phyloP scores from a whole-genome alignment of 768 basidiomycete genomes.

The Tricholoma terreum region DNA sequence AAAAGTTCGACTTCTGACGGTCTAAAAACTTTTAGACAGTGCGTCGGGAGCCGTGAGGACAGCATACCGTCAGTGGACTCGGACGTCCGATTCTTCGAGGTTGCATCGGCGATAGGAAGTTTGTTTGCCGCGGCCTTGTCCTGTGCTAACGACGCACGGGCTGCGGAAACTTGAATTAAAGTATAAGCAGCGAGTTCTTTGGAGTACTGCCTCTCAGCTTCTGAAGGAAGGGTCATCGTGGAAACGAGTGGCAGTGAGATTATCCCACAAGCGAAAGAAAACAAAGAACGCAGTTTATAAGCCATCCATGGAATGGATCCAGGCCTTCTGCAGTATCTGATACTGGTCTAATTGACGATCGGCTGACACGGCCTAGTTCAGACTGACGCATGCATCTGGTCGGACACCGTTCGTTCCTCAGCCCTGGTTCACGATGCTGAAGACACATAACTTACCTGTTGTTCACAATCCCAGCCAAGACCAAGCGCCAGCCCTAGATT shows the following conservation, averaged over 20 bases:
- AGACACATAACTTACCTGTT: not conserved
- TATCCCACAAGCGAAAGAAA: not conserved
- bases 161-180: constrained; percentile 41
- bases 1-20: not conserved
- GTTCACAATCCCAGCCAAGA: not conserved
- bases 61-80: constrained; percentile 6
- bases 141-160: constrained; percentile 30
- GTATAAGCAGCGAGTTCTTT: constrained; percentile 49
- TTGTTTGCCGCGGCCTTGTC: constrained; percentile 34
- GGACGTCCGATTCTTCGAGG: constrained; percentile 14
- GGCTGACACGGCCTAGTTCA: not conserved
- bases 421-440: not conserved
- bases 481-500: not conserved
- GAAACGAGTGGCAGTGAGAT: not conserved
- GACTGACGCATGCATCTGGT: not conserved
- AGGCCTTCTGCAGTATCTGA: not conserved
- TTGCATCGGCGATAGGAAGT: constrained; percentile 33
- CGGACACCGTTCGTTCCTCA: not conserved
- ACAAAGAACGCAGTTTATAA: not conserved
- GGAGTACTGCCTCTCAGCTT: constrained; percentile 38
- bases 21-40: not conserved
- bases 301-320: not conserved
- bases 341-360: not conserved
- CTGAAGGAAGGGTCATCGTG: constrained; percentile 15
- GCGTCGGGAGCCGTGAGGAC: not conserved